phyloP scores from a whole-genome alignment of 2,329 filamentous ascomycete species.

The Dactylellina haptotyla region DNA sequence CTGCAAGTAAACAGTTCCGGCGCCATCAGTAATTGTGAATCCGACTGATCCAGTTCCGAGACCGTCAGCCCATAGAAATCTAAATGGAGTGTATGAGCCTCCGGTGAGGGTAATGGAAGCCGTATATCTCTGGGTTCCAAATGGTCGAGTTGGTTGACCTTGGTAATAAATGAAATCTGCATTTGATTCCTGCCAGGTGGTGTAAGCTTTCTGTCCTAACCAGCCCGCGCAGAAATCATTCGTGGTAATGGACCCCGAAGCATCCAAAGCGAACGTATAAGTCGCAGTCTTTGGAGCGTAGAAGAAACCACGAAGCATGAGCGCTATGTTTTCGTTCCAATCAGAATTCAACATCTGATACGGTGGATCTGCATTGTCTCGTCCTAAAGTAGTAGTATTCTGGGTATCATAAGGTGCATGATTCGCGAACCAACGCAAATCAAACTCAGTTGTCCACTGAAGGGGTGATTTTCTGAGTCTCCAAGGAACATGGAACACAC shows the following conservation, averaged over 20 bases:
- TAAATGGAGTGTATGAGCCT: constrained; percentile 18
- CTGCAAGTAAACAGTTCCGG: not conserved
- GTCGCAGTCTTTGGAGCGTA: constrained; percentile 2
- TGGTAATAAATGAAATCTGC: constrained; percentile 3
- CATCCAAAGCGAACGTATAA: constrained; percentile 15
- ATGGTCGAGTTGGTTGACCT: not conserved
- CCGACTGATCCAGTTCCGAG: constrained; percentile 5
- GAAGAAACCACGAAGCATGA: constrained; percentile 3
- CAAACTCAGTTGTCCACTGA: not conserved
- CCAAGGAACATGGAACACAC: not conserved
- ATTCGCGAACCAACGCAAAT: not conserved
- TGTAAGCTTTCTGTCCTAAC: not conserved
- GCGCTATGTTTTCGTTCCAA: not conserved
- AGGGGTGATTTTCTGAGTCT: not conserved
- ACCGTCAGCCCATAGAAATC: constrained; percentile 17
- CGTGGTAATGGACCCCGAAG: not conserved
- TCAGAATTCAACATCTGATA: not conserved
- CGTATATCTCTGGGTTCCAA: constrained; percentile 3
- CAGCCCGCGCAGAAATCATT: not conserved
- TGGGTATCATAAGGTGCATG: not conserved
- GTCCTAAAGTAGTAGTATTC: not conserved
- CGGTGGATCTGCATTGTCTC: not conserved
- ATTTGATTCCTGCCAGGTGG: not conserved
- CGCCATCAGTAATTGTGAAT: not conserved
- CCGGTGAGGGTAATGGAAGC: not conserved